Percentiles rank a stretch among this genome's conserved stretches.
phyloP scores from a whole-genome alignment of 1,284 basidiomycete species.

The Tylopilus orsonianus region DNA sequence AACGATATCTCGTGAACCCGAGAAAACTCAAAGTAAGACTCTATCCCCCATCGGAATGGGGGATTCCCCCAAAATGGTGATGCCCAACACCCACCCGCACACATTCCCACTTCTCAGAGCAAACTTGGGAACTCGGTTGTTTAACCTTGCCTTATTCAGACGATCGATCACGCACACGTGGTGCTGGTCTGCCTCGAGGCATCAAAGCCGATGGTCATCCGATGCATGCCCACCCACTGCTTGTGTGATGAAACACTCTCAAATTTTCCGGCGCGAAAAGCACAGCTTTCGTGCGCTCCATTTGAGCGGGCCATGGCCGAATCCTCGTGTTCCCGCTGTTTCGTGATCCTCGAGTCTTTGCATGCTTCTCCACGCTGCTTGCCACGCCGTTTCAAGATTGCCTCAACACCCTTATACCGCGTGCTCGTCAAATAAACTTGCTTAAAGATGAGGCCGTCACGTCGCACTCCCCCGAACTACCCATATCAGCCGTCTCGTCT shows the following conservation, averaged over 20 bases:
- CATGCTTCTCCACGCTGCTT: conserved; percentile 36
- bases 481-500: conserved; percentile 27
- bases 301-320: conserved; percentile 26
- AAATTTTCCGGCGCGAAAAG: conserved; percentile 17
- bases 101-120: not conserved
- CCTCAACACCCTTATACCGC: conserved; percentile 29
- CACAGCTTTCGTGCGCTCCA: conserved; percentile 25
- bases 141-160: conserved; percentile 1
- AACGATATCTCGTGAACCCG: not conserved
- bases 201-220: not conserved
- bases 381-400: conserved; percentile 32
- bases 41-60: not conserved
- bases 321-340: conserved; percentile 28
- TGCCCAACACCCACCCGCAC: not conserved
- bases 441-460: conserved; percentile 41
- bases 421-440: conserved; percentile 26
- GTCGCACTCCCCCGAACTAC: conserved; percentile 28
- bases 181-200: conserved; percentile 29
- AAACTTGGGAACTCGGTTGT: not conserved
- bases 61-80: not conserved
- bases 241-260: conserved; percentile 14
- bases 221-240: not conserved
- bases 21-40: not conserved
- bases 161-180: not conserved
- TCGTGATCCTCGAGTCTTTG: conserved; percentile 29